A percentile compares a stretch with the other conserved stretches of the same genome.
phyloP scores from a whole-genome alignment of 2,329 filamentous ascomycete genomes.

The Passalora sequoiae region DNA sequence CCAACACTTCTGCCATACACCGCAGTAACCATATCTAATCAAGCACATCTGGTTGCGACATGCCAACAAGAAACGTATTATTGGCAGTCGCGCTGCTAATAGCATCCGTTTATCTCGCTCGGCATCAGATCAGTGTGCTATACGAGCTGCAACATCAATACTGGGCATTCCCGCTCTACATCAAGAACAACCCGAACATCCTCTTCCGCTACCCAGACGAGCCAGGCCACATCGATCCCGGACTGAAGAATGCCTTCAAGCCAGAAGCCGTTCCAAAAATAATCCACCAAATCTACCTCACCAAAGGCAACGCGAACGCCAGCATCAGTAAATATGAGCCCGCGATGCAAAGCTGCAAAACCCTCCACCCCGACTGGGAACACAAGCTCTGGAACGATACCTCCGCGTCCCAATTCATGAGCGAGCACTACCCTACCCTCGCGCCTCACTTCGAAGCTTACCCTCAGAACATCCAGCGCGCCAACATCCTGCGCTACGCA shows the following conservation, averaged over 20 bases:
- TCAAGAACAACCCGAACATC: conserved; percentile 17
- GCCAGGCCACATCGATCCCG: neutral
- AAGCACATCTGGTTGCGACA: neutral
- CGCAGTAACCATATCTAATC: neutral
- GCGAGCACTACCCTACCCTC: conserved; percentile 24
- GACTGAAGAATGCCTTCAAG: conserved; percentile 4
- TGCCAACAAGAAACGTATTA: conserved; percentile 11
- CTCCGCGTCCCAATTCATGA: conserved; percentile 21
- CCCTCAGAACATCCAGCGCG: conserved; percentile 27
- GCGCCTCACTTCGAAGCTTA: conserved; percentile 24
- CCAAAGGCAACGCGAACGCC: conserved; percentile 16
- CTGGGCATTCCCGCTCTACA: conserved; percentile 19
- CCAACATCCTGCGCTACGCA: conserved; percentile 29
- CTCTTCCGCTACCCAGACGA: conserved; percentile 17
- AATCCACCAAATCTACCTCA: conserved; percentile 28
- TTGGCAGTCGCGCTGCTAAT: conserved; percentile 4
- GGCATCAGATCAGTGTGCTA: conserved; percentile 23
- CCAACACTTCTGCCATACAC: neutral
- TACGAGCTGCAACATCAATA: conserved; percentile 23
- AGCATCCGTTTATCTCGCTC: conserved; percentile 7
- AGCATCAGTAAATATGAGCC: conserved; percentile 19
- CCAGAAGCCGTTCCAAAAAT: conserved; percentile 19
- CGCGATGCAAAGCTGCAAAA: conserved; percentile 22
- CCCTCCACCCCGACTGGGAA: conserved; percentile 23
- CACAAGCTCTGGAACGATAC: conserved; percentile 25